Percentiles rank a stretch among this genome's conserved stretches.
These are phyloP conservation scores for Sphaerulina vaccinii DNA, from an alignment of 2,329 filamentous ascomycete species.

Conservation along the genomic window DNA sequence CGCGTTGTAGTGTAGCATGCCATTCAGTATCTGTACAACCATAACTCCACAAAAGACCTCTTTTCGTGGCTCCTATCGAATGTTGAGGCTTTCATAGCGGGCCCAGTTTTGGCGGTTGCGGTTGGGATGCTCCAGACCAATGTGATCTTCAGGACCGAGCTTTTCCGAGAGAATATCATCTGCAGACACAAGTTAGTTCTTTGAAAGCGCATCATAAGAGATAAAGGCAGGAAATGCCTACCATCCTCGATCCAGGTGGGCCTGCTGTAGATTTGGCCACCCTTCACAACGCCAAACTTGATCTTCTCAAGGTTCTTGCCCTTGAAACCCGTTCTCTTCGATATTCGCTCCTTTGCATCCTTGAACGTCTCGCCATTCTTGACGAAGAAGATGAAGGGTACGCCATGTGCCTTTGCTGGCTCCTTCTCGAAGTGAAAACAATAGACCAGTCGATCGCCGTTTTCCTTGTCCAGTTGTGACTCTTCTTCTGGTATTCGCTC, in stretches of 20 bases:
- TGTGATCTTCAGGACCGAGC: conserved; percentile 42
- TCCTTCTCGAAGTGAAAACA: conserved; percentile 95
- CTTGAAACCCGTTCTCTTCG: conserved; percentile 89
- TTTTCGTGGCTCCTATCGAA: conserved; percentile 45
- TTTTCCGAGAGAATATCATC: conserved; percentile 50
- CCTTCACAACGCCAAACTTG: conserved; percentile 80
- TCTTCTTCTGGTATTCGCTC: conserved; percentile 76
- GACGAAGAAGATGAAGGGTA: conserved; percentile 87
- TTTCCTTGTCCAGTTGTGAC: conserved; percentile 26
- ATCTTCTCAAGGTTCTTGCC: conserved; percentile 99
- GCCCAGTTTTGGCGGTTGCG: conserved; percentile 60
- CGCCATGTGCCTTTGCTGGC: conserved; percentile 75
- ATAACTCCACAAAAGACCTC: neutral
- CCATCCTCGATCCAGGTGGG: conserved; percentile 84
- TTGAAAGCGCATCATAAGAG: neutral
- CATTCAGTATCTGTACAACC: conserved; percentile 7
- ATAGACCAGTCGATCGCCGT: conserved; percentile 65
- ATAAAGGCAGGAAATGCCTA: conserved; percentile 52
- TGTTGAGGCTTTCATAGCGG: conserved; percentile 63
- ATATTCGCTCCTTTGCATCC: conserved; percentile 91
- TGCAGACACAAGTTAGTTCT: conserved; percentile 28
- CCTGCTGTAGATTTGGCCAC: conserved; percentile 66
- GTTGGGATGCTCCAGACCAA: conserved; percentile 62
- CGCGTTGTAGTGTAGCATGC: conserved; percentile 1
- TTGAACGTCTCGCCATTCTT: conserved; percentile 83